Conservation (phyloP, 2,329 filamentous ascomycete species). For the Botrytis tulipae region DNA sequence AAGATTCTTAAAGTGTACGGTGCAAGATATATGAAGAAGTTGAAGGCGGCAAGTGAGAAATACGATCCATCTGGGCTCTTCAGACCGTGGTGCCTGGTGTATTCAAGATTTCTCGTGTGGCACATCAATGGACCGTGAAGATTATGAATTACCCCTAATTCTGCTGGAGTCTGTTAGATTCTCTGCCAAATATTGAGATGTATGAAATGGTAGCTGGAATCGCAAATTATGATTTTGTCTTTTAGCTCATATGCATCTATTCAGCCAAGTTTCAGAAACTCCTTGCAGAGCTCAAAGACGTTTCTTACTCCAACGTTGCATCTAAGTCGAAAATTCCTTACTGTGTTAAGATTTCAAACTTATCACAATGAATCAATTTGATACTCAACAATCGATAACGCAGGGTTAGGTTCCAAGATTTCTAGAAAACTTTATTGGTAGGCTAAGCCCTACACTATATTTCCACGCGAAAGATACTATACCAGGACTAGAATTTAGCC, state of each 20-base stretch:
- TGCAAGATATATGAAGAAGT: not conserved
- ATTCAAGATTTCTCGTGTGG: not conserved
- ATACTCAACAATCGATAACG: not conserved
- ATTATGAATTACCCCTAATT: too few relatives aligned
- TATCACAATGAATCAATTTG: not conserved
- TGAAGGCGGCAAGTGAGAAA: not conserved
- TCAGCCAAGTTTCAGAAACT: not conserved
- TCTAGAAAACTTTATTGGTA: not conserved
- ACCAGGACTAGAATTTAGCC: not conserved
- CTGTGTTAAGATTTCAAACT: not conserved
- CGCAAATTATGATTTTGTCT: not conserved
- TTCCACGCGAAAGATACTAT: not conserved
- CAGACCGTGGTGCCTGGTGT: not conserved
- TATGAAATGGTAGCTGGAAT: not conserved
- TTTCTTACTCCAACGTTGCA: not conserved
- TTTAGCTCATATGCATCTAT: not conserved
- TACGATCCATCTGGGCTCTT: not conserved
- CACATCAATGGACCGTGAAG: not conserved
- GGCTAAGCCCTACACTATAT: conserved; percentile 5
- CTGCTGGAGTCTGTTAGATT: too few relatives aligned
- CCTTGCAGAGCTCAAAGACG: not conserved
- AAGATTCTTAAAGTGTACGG: not conserved
- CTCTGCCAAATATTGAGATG: not conserved
- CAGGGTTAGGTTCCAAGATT: not conserved
- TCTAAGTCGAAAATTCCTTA: not conserved